These are phyloP conservation scores for Cyclostephanos invisitatus DNA, from an alignment of 108 stramenopile species.

Conservation along the genomic window DNA sequence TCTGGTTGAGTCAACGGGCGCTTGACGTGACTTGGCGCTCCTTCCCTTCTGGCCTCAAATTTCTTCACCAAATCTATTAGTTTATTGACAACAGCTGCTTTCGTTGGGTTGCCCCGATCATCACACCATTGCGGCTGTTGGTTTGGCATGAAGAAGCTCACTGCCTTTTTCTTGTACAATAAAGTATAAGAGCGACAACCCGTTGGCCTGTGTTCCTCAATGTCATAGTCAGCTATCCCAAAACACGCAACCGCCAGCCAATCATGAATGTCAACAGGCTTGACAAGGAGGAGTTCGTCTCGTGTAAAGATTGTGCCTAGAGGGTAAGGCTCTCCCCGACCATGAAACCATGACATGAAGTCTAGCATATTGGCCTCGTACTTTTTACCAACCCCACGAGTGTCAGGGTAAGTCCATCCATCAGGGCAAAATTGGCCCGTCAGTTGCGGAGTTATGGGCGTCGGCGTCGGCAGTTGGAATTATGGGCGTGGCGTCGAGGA, in stretches of 20 bases:
- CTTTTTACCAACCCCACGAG: background rate
- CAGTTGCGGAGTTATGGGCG: no score
- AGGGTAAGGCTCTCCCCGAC: background rate
- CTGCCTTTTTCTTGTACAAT: background rate
- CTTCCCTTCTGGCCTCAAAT: slow-evolving; percentile 1
- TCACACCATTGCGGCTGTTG: slow-evolving; percentile 2
- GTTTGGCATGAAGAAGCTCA: slow-evolving; percentile 1
- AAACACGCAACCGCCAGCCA: background rate
- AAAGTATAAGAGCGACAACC: background rate
- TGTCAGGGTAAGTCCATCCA: no score
- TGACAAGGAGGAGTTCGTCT: background rate
- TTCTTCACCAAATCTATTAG: background rate
- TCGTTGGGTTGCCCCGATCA: slow-evolving; percentile 1
- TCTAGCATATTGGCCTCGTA: background rate
- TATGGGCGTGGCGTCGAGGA: no score
- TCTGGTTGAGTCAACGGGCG: background rate
- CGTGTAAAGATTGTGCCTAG: background rate
- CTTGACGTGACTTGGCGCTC: background rate
- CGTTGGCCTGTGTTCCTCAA: background rate
- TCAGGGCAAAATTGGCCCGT: no score
- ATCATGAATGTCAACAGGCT: slow-evolving; percentile 2
- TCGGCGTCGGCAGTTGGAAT: no score
- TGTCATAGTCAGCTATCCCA: slow-evolving; percentile 8
- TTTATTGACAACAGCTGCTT: background rate
- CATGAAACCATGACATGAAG: slow-evolving; percentile 2